These are phyloP conservation scores for Penicillium pancosmium DNA, from an alignment of 495 filamentous ascomycete genomes.

Conservation along the genomic window DNA sequence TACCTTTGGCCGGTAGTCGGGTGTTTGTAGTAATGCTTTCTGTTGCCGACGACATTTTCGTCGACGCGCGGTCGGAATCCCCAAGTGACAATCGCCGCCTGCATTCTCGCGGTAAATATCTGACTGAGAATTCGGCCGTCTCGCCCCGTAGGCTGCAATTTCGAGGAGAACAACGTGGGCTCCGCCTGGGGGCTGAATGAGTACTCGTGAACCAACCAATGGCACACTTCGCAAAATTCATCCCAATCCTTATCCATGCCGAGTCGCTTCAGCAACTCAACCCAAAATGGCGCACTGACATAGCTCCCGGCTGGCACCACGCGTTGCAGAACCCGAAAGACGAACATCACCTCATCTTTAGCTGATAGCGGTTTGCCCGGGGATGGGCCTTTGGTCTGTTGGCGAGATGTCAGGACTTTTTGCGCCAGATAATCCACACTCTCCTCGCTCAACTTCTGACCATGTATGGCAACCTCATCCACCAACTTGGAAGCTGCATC, in stretches of 20 bases:
- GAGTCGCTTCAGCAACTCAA: constrained; percentile 45
- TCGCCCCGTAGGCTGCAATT: constrained; percentile 1
- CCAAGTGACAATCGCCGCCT: constrained; percentile 60
- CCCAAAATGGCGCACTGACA: constrained; percentile 41
- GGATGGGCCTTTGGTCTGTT: constrained; percentile 29
- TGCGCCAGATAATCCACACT: constrained; percentile 44
- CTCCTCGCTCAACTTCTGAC: constrained; percentile 25
- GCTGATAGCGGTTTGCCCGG: constrained; percentile 18
- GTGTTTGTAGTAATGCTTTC: constrained; percentile 3
- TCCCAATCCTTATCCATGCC: constrained; percentile 42
- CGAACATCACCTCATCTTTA: constrained; percentile 34
- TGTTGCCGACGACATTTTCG: constrained; percentile 7
- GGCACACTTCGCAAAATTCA: constrained; percentile 39
- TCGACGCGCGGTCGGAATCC: constrained; percentile 45
- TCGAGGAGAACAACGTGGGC: neutral
- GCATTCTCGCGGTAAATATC: constrained; percentile 51
- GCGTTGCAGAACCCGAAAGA: constrained; percentile 39
- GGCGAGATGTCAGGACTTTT: constrained; percentile 36
- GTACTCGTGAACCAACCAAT: constrained; percentile 49
- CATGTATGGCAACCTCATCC: constrained; percentile 38
- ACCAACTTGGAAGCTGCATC: constrained; percentile 37
- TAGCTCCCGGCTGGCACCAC: constrained; percentile 33
- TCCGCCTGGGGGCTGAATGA: constrained; percentile 15
- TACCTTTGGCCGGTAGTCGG: constrained; percentile 19
- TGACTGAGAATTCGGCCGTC: constrained; percentile 34